Conservation (phyloP, 2,329 filamentous ascomycete species). For the Talaromyces albobiverticillius region DNA sequence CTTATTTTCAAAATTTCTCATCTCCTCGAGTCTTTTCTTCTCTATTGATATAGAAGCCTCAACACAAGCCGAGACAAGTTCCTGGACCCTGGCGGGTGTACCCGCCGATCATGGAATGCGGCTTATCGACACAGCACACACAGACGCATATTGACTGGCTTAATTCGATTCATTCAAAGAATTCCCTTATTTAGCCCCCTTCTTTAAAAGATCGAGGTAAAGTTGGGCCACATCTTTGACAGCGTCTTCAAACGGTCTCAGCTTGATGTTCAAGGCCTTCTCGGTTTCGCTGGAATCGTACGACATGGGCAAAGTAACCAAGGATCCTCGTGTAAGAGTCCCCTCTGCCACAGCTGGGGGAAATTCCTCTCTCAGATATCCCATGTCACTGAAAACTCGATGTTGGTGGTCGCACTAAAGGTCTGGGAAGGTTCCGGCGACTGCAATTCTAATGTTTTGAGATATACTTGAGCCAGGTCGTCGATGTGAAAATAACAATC, state of each 20-base stretch:
- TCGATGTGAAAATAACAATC: constrained; percentile 23
- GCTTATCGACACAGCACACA: too few species aligned
- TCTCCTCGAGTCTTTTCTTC: too few species aligned
- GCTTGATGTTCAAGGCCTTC: neutral
- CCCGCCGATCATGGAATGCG: too few species aligned
- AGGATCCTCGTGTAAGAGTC: neutral
- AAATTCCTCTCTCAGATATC: neutral
- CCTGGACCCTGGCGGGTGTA: too few species aligned
- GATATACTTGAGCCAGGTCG: constrained; percentile 30
- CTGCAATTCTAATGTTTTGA: constrained; percentile 23
- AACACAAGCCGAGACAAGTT: too few species aligned
- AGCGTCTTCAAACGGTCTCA: neutral
- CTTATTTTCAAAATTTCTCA: too few species aligned
- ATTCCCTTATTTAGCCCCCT: too few species aligned
- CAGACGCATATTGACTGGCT: too few species aligned
- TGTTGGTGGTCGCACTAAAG: neutral
- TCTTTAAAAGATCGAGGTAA: neutral
- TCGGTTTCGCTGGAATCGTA: neutral
- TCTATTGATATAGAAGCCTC: too few species aligned
- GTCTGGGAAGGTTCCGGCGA: neutral
- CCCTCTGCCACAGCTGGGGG: neutral
- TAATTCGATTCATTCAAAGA: too few species aligned
- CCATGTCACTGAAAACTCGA: neutral
- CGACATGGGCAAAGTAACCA: neutral
- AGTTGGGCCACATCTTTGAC: neutral